Evolutionary conservation across 2,329 filamentous ascomycete genomes (phyloP).

Genomic region (Aspergillus sp.): DNA sequence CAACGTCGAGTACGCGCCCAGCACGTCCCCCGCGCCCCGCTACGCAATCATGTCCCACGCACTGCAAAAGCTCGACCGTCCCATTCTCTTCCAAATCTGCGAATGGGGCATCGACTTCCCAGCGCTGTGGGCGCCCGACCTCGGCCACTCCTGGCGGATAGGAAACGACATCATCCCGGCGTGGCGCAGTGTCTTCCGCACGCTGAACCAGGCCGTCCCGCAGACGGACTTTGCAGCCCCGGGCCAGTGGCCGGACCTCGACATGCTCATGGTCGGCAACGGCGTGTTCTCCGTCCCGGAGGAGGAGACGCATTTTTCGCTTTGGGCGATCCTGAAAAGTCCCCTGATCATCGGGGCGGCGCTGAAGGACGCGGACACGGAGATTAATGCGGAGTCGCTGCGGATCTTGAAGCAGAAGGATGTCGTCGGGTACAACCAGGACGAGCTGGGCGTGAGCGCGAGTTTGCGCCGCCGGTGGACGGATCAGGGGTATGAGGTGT

Average conservation of each 20-base stretch:
- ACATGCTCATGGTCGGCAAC: conserved; percentile 55
- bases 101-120: conserved; percentile 55
- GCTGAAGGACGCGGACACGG: conserved; percentile 31
- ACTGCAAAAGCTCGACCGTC: conserved; percentile 39
- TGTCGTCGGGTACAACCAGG: conserved; percentile 59
- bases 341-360: conserved; percentile 51
- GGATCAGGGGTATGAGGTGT: conserved; percentile 52
- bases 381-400: conserved; percentile 43
- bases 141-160: conserved; percentile 53
- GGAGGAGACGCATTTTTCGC: conserved; percentile 53
- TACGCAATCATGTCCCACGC: conserved; percentile 50
- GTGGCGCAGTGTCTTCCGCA: conserved; percentile 54
- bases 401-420: conserved; percentile 51
- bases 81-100: conserved; percentile 52
- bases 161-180: conserved; percentile 55
- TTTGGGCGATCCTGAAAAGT: conserved; percentile 55
- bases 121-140: conserved; percentile 47
- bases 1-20: conserved; percentile 42
- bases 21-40: conserved; percentile 40
- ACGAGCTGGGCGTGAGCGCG: conserved; percentile 52
- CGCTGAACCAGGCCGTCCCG: conserved; percentile 53
- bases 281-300: conserved; percentile 46
- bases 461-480: conserved; percentile 50
- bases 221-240: conserved; percentile 45
- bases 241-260: conserved; percentile 53